These are phyloP conservation scores for Endothia cerciana DNA, from an alignment of 2,329 filamentous ascomycete species.

Conservation along the genomic window DNA sequence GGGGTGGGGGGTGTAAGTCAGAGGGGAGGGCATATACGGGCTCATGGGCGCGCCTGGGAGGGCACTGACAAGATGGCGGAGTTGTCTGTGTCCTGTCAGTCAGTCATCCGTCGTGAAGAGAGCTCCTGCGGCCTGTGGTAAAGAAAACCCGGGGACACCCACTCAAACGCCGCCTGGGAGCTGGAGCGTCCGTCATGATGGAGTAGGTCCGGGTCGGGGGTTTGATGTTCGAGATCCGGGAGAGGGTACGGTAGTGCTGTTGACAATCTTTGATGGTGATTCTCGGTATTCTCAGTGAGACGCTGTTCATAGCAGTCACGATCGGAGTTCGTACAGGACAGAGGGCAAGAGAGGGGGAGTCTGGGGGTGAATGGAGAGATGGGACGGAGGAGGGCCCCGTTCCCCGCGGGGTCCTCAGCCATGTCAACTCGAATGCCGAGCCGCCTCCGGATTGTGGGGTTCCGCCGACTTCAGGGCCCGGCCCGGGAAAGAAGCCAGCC, in stretches of 20 bases:
- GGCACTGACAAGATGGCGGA: constrained; percentile 54
- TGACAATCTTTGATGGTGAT: background rate
- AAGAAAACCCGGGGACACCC: background rate
- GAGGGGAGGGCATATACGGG: background rate
- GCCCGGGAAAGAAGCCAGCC: constrained; percentile 1
- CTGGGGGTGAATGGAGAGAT: background rate
- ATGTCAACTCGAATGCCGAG: constrained; percentile 20
- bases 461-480: constrained; percentile 8
- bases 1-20: background rate
- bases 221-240: too few species aligned
- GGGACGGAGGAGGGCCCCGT: background rate
- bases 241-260: background rate
- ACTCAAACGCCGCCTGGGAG: constrained; percentile 25
- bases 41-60: background rate
- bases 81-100: constrained; percentile 42
- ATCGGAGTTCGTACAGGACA: background rate
- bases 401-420: constrained; percentile 17
- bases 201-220: too few species aligned
- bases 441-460: constrained; percentile 16
- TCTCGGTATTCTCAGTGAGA: background rate
- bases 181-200: constrained; percentile 25
- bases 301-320: constrained; percentile 2
- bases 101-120: background rate
- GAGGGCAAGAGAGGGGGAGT: too few species aligned
- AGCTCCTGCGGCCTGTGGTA: constrained; percentile 13